Conservation (phyloP, 1,284 basidiomycete species). For the Melampsora americana region DNA sequence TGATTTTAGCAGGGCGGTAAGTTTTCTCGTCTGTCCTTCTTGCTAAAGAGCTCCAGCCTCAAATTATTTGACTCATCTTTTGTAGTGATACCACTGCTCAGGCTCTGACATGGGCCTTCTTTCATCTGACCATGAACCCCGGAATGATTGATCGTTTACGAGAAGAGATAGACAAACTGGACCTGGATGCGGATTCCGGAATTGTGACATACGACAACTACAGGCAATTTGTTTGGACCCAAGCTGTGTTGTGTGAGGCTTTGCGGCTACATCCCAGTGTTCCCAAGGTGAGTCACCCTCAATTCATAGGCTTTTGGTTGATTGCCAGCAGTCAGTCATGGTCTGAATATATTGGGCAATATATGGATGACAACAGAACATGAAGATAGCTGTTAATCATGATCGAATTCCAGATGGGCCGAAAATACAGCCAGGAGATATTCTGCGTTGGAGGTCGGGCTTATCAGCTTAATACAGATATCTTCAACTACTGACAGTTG, state of each 20-base stretch:
- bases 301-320: not conserved
- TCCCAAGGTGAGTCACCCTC: constrained; percentile 25
- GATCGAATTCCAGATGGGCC: constrained; percentile 36
- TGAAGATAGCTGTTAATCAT: constrained; percentile 14
- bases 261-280: constrained; percentile 46
- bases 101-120: constrained; percentile 28
- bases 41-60: not conserved
- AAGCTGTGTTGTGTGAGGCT: constrained; percentile 46
- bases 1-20: constrained; percentile 41
- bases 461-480: not conserved
- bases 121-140: constrained; percentile 34
- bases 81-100: constrained; percentile 36
- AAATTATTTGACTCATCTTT: not conserved
- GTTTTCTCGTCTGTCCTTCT: not conserved
- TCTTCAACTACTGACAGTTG: not conserved
- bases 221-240: constrained; percentile 35
- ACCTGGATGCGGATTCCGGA: not conserved
- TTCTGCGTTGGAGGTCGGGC: constrained; percentile 24
- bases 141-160: constrained; percentile 7
- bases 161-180: constrained; percentile 10
- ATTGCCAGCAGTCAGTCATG: not conserved
- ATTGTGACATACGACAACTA: constrained; percentile 35
- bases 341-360: not conserved
- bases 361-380: constrained; percentile 10
- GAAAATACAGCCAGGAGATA: constrained; percentile 21